These are phyloP conservation scores for Stephania cephalantha DNA, from an alignment of 164 flowering plant genomes.

Conservation along the genomic window DNA sequence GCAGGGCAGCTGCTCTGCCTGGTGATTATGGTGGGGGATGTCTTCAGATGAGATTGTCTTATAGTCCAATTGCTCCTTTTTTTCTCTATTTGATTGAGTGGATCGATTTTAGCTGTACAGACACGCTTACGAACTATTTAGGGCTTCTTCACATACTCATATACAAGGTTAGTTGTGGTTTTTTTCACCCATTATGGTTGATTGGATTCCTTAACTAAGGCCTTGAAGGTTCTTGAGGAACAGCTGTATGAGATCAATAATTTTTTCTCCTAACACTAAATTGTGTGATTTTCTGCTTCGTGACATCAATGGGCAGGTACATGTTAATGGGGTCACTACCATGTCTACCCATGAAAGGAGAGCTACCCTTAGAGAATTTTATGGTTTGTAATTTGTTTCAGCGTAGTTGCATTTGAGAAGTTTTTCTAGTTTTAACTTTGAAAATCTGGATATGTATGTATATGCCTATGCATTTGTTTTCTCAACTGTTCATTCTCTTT, in stretches of 20 bases:
- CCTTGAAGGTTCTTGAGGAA: not conserved
- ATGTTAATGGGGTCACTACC: conserved; percentile 56
- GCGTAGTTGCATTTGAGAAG: not conserved
- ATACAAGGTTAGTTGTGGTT: conserved; percentile 46
- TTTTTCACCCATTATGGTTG: not conserved
- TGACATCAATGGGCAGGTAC: conserved; percentile 33
- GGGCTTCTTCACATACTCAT: conserved; percentile 82
- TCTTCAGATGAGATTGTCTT: conserved; percentile 69
- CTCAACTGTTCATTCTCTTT: not conserved
- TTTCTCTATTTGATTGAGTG: conserved; percentile 69
- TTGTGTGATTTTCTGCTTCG: not conserved
- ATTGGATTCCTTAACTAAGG: not conserved
- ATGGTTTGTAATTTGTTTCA: conserved; percentile 32
- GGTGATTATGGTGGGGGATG: conserved; percentile 50
- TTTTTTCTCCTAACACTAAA: not conserved
- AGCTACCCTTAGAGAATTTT: conserved; percentile 59
- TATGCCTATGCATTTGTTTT: not conserved
- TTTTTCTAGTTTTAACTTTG: not conserved
- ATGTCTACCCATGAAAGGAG: conserved; percentile 55
- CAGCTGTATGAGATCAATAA: not conserved
- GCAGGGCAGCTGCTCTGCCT: conserved; percentile 83
- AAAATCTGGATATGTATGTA: not conserved
- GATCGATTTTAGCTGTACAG: conserved; percentile 75
- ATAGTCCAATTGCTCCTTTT: conserved; percentile 71
- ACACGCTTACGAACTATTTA: conserved; percentile 57